Conservation (phyloP, 495 filamentous ascomycete species). For the Rostrohypoxylon terebratum region DNA sequence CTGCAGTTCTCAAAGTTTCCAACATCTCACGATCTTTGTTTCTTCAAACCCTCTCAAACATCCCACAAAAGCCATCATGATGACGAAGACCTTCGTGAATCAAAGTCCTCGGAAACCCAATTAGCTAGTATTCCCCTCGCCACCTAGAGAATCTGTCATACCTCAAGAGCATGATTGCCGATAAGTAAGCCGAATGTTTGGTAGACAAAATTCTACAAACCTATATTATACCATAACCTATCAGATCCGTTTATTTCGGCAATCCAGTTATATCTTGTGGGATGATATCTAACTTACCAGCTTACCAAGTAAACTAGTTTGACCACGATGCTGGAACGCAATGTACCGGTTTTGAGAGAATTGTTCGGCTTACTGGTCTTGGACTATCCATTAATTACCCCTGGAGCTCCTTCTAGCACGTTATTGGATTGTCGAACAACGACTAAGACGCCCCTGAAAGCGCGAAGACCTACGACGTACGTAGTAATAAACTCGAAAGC, state of each 20-base stretch:
- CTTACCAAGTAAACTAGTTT: conserved; percentile 10
- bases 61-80: conserved; percentile 20
- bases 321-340: background rate
- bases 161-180: background rate
- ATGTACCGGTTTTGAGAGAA: conserved; percentile 11
- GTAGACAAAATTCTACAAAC: background rate
- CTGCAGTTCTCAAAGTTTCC: background rate
- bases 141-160: background rate
- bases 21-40: conserved; percentile 25
- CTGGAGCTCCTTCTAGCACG: background rate
- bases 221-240: background rate
- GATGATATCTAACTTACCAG: background rate
- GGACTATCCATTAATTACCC: background rate
- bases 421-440: conserved; percentile 17
- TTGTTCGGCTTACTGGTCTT: conserved; percentile 10
- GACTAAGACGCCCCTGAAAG: conserved; percentile 2
- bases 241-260: background rate
- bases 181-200: background rate
- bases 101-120: background rate
- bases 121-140: background rate
- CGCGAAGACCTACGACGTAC: no score
- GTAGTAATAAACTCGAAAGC: conserved; percentile 31
- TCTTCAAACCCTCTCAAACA: conserved; percentile 8
- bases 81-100: conserved; percentile 10
- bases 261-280: background rate